Percentiles rank a stretch among this genome's conserved stretches.
Conservation (phyloP, 2,329 filamentous ascomycete species). For the Tolypocladium nubicola region DNA sequence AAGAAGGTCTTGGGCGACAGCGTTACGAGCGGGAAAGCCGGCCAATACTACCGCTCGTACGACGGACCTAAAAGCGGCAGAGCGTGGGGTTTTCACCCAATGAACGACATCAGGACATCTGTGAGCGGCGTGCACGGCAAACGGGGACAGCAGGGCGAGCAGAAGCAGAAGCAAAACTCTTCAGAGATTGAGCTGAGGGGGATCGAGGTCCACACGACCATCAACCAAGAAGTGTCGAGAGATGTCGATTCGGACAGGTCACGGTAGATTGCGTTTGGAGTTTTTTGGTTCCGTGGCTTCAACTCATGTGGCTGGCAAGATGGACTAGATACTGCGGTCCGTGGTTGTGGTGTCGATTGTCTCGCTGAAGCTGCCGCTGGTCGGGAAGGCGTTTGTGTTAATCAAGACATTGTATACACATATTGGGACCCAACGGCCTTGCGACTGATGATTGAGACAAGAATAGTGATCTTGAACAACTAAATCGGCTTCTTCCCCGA, state of each 20-base stretch:
- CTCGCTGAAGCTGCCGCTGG: too few relatives aligned
- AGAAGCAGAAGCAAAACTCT: conserved; percentile 3
- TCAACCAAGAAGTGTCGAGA: conserved; percentile 6
- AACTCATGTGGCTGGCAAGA: background rate
- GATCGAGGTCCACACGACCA: conserved; percentile 7
- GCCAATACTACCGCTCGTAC: background rate
- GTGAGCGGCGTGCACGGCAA: background rate
- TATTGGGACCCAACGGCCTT: too few relatives aligned
- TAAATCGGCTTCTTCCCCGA: too few relatives aligned
- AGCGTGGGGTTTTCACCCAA: background rate
- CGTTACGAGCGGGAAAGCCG: background rate
- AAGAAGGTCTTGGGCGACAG: background rate
- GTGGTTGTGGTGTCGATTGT: too few relatives aligned
- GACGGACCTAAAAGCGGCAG: background rate
- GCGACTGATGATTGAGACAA: too few relatives aligned
- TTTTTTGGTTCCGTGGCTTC: background rate
- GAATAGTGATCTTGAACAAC: too few relatives aligned
- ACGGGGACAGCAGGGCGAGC: background rate
- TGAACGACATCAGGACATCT: background rate
- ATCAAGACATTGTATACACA: too few relatives aligned
- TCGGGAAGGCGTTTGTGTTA: too few relatives aligned
- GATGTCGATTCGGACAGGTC: background rate
- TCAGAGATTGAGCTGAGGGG: conserved; percentile 9
- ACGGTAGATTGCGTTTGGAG: background rate
- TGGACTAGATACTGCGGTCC: background rate